A percentile compares a stretch with the other conserved stretches of the same genome.
Evolutionary conservation across 768 basidiomycete species (phyloP).

Genomic region (Leccinum pellstonianum): DNA sequence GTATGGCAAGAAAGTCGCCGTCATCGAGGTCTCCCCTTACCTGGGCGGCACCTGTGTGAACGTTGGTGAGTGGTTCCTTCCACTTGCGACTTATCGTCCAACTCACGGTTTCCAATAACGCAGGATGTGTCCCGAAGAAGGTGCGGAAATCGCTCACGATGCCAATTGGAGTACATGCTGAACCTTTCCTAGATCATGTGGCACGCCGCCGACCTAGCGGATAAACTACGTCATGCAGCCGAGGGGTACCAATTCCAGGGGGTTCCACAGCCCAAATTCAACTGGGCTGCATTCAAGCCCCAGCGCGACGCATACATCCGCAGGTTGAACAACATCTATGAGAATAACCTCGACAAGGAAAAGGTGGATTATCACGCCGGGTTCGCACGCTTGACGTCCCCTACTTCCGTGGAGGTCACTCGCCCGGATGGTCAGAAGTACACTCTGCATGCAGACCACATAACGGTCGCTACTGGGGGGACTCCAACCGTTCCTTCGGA

Average conservation of each 20-base stretch:
- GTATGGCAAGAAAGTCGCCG: slow-evolving; percentile 91
- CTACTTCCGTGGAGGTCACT: slow-evolving; percentile 71
- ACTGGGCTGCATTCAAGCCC: slow-evolving; percentile 89
- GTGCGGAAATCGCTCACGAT: slow-evolving; percentile 33
- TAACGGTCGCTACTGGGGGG: slow-evolving; percentile 87
- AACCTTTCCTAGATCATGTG: slow-evolving; percentile 80
- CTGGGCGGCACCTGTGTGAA: slow-evolving; percentile 98
- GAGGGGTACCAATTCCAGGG: slow-evolving; percentile 73
- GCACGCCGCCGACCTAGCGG: slow-evolving; percentile 89
- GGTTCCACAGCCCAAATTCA: slow-evolving; percentile 59
- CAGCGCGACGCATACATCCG: slow-evolving; percentile 96
- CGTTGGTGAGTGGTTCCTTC: slow-evolving; percentile 63
- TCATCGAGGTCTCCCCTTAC: slow-evolving; percentile 72
- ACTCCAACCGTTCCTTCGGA: slow-evolving; percentile 78
- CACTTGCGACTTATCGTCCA: not conserved
- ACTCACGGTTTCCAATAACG: slow-evolving; percentile 10
- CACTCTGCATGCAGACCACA: slow-evolving; percentile 69
- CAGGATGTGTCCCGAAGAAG: slow-evolving; percentile 98
- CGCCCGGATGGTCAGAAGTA: slow-evolving; percentile 67
- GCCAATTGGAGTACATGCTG: not conserved
- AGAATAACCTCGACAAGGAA: slow-evolving; percentile 83
- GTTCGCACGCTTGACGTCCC: slow-evolving; percentile 66
- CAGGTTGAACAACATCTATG: slow-evolving; percentile 88
- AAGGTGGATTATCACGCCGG: slow-evolving; percentile 86
- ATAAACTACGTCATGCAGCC: slow-evolving; percentile 75